Evolutionary conservation across 305 asterid species (phyloP).

Genomic region (Striga hermonthica): DNA sequence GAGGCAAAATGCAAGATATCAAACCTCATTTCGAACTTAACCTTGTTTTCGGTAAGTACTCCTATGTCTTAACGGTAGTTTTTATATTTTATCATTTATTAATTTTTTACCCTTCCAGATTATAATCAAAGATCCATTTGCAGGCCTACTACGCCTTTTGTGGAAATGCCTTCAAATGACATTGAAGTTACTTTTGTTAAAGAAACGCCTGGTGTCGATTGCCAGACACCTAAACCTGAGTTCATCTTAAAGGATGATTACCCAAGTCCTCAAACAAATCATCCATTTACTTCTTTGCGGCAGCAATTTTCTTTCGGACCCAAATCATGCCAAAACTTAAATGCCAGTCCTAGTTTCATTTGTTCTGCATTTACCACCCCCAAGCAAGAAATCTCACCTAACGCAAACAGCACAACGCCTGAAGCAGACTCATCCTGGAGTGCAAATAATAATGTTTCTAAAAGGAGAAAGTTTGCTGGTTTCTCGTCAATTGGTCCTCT

Average conservation of each 20-base stretch:
- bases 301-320: constrained; percentile 43
- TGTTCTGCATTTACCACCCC: constrained; percentile 47
- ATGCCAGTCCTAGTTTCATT: constrained; percentile 32
- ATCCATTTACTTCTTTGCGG: constrained; percentile 32
- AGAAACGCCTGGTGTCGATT: constrained; percentile 57
- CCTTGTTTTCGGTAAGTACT: too few relatives aligned
- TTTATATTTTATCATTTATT: neutral
- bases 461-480: constrained; percentile 57
- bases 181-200: constrained; percentile 53
- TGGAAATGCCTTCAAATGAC: constrained; percentile 40
- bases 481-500: constrained; percentile 42
- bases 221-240: constrained; percentile 34
- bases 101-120: constrained; percentile 10
- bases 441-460: constrained; percentile 57
- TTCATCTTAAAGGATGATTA: constrained; percentile 38
- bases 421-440: constrained; percentile 69
- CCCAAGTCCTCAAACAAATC: constrained; percentile 41
- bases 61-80: neutral
- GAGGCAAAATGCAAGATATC: neutral
- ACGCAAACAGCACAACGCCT: constrained; percentile 33
- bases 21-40: neutral
- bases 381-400: constrained; percentile 41
- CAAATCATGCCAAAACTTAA: constrained; percentile 33
- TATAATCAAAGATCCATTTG: constrained; percentile 26
- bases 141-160: constrained; percentile 50